A percentile compares a stretch with the other conserved stretches of the same genome.
Conservation (phyloP, 169 alveolate genomes). For the Eimeria sp. region DNA sequence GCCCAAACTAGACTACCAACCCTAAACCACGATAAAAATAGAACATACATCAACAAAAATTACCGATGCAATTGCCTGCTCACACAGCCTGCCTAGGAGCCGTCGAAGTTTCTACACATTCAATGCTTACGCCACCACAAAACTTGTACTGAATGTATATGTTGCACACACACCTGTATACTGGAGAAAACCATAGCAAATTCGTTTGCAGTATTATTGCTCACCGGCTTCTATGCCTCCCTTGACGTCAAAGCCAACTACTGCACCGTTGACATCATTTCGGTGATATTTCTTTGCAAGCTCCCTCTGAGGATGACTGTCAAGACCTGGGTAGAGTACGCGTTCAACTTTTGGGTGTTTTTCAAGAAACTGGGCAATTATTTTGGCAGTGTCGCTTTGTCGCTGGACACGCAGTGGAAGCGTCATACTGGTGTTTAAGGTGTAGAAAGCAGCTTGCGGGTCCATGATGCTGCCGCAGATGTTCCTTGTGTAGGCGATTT, state of each 20-base stretch:
- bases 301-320: slow-evolving; percentile 86
- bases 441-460: slow-evolving; percentile 86
- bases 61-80: no score
- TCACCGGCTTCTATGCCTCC: slow-evolving; percentile 81
- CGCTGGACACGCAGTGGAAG: slow-evolving; percentile 84
- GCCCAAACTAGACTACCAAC: no score
- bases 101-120: no score
- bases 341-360: slow-evolving; percentile 81
- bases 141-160: no score
- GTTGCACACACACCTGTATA: no score
- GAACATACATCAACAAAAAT: no score
- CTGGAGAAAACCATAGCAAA: no score
- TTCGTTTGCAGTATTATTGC: neutral
- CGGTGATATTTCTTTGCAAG: slow-evolving; percentile 88
- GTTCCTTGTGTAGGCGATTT: slow-evolving; percentile 85
- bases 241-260: slow-evolving; percentile 87
- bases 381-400: slow-evolving; percentile 87
- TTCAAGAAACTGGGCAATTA: slow-evolving; percentile 85
- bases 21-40: no score
- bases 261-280: slow-evolving; percentile 87
- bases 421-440: slow-evolving; percentile 84
- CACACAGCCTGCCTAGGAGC: no score
- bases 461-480: slow-evolving; percentile 89
- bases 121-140: no score
- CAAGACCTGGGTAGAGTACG: slow-evolving; percentile 87